Base-by-base conservation (phyloP, 306 rosid genomes). In the Sicyos baderoa region DNA sequence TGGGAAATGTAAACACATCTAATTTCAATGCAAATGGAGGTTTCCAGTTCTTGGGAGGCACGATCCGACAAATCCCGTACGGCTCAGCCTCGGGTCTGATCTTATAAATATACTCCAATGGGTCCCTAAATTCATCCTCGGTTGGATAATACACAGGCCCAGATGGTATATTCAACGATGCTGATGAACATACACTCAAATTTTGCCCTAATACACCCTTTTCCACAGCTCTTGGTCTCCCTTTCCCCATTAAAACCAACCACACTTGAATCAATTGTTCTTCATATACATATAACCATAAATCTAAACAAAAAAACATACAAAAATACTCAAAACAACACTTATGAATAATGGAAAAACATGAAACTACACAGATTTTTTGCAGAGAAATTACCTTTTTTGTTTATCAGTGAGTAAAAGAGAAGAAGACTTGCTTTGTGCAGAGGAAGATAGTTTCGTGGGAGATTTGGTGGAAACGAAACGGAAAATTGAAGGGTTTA, bases 151-250 rank as follows among this genome's bases (percentile, higher is more conserved):
- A 93, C 13, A 86, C 95, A 48, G 98, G 98, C 0, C 86, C 98
- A 22, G 87, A 50, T 2, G 94, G 94, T 74, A 93, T 80, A 75
- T 69, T 82, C 69, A 84, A 64, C 4, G 87, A 83, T 4, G 78
- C 72, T 50, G 76, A 76, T 5, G 82, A 59, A 6, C 86, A 71
- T 77, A 78, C 89, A 74, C 81, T 74, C 27, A 78, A 55, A 79
- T 70, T 87, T 50, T 85, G 89, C 65, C 96, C 96, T 68, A 79
- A 71, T 6, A 84, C 95, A 25, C 88, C 85, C 80, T 89, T 89
- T 74, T 92, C 96, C 35, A 93, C 95, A 32, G 93, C 82, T 89
- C 98, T 93, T 79, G 93, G 95, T 77, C 86, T 86, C 49, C 96
- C 95, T 73, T 93, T 93, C 76, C 93, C 95, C 95, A 93, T 89